A percentile compares a stretch with the other conserved stretches of the same genome.
phyloP scores from a whole-genome alignment of 495 filamentous ascomycete genomes.

The Bombardia bombarda region DNA sequence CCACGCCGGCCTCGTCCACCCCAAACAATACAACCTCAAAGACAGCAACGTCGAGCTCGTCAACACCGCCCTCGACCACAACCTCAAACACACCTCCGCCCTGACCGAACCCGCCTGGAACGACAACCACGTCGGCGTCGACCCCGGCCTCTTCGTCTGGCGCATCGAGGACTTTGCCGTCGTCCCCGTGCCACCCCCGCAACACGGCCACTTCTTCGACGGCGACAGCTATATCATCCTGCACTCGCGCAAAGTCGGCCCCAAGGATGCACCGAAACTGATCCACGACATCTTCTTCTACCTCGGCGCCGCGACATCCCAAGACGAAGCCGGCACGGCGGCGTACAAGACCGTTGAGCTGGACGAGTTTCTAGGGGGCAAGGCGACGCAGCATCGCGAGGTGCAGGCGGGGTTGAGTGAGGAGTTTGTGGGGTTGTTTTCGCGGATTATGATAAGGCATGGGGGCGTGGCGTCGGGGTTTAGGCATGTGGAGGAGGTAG shows the following conservation, averaged over 20 bases:
- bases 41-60: slow-evolving; percentile 58
- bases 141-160: slow-evolving; percentile 48
- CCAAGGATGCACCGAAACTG: slow-evolving; percentile 34
- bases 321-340: slow-evolving; percentile 56
- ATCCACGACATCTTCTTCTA: slow-evolving; percentile 54
- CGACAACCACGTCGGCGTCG: slow-evolving; percentile 37
- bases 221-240: slow-evolving; percentile 58
- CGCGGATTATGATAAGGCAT: slow-evolving; percentile 40
- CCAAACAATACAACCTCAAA: slow-evolving; percentile 52
- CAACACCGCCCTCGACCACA: slow-evolving; percentile 50
- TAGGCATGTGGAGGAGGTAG: slow-evolving; percentile 45
- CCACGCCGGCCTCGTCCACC: slow-evolving; percentile 47
- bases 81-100: slow-evolving; percentile 55
- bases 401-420: slow-evolving; percentile 46
- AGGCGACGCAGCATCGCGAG: slow-evolving; percentile 53
- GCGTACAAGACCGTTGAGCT: slow-evolving; percentile 61
- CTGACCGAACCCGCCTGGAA: slow-evolving; percentile 55
- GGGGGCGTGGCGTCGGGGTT: slow-evolving; percentile 57
- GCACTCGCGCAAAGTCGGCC: slow-evolving; percentile 40
- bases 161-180: slow-evolving; percentile 56
- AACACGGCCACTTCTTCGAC: slow-evolving; percentile 49
- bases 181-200: slow-evolving; percentile 46
- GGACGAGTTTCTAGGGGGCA: slow-evolving; percentile 53
- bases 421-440: slow-evolving; percentile 51
- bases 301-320: slow-evolving; percentile 50